phyloP scores from a whole-genome alignment of 2,329 filamentous ascomycete genomes.

The Pestalotiopsis fici region DNA sequence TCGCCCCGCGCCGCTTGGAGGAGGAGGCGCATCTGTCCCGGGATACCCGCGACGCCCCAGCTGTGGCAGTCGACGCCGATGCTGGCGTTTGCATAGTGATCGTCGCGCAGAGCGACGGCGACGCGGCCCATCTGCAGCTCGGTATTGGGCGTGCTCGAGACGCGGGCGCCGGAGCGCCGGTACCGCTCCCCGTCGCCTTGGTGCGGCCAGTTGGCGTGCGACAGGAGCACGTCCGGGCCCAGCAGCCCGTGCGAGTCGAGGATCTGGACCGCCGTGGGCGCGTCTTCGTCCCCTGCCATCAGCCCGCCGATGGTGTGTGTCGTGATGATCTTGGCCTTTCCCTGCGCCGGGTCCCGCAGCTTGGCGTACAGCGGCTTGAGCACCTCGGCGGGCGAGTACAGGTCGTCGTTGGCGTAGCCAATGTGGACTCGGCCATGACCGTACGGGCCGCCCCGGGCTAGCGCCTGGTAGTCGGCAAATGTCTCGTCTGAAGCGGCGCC shows the following conservation, averaged over 20 bases:
- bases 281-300: constrained; percentile 11
- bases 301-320: constrained; percentile 31
- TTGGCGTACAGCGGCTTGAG: constrained; percentile 36
- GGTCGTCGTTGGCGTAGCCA: constrained; percentile 44
- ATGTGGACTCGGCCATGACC: constrained; percentile 36
- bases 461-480: constrained; percentile 33
- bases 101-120: constrained; percentile 34
- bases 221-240: constrained; percentile 41
- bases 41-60: constrained; percentile 28
- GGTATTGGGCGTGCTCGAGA: constrained; percentile 49
- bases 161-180: constrained; percentile 29
- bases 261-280: constrained; percentile 19
- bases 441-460: constrained; percentile 30
- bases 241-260: constrained; percentile 37
- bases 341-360: constrained; percentile 28
- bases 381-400: constrained; percentile 36
- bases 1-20: constrained; percentile 30
- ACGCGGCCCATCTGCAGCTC: constrained; percentile 49
- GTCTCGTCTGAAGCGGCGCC: constrained; percentile 34
- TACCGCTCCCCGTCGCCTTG: constrained; percentile 36
- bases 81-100: constrained; percentile 28
- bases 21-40: constrained; percentile 31
- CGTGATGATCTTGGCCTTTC: constrained; percentile 39
- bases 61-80: constrained; percentile 36
- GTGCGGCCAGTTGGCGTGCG: constrained; percentile 35